Percentiles rank a stretch among this genome's conserved stretches.
phyloP scores from a whole-genome alignment of 768 basidiomycete species.

The Dentipellis sp. region DNA sequence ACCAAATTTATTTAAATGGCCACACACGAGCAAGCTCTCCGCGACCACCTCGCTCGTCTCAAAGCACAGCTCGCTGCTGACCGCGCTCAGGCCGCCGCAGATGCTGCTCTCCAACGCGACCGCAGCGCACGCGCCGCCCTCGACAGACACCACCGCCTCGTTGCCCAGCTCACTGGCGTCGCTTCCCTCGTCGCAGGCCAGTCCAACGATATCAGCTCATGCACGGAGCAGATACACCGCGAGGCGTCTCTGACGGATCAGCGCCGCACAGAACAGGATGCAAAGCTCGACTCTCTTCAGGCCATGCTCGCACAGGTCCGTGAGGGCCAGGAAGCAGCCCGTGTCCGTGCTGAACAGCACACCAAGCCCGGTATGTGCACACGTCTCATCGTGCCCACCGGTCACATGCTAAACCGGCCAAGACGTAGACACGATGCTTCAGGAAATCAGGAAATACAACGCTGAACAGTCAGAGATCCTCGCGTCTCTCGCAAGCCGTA shows the following conservation, averaged over 20 bases:
- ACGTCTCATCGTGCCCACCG: background rate
- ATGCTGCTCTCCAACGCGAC: background rate
- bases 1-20: too few relatives aligned
- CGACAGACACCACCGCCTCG: conserved; percentile 6
- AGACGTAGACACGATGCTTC: background rate
- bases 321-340: background rate
- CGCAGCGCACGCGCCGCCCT: background rate
- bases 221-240: conserved; percentile 2
- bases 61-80: background rate
- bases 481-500: background rate
- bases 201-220: conserved; percentile 1
- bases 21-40: background rate
- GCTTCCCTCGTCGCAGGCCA: background rate
- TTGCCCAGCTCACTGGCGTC: conserved; percentile 8
- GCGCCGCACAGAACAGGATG: background rate
- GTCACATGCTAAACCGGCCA: background rate
- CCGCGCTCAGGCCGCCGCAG: background rate
- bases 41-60: too few relatives aligned
- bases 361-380: background rate
- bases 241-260: background rate
- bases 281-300: background rate
- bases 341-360: background rate
- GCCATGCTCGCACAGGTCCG: background rate
- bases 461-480: background rate
- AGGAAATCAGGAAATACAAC: background rate